These are phyloP conservation scores for Macrocybe sp. DNA, from an alignment of 1,284 basidiomycete genomes.

Conservation along the genomic window DNA sequence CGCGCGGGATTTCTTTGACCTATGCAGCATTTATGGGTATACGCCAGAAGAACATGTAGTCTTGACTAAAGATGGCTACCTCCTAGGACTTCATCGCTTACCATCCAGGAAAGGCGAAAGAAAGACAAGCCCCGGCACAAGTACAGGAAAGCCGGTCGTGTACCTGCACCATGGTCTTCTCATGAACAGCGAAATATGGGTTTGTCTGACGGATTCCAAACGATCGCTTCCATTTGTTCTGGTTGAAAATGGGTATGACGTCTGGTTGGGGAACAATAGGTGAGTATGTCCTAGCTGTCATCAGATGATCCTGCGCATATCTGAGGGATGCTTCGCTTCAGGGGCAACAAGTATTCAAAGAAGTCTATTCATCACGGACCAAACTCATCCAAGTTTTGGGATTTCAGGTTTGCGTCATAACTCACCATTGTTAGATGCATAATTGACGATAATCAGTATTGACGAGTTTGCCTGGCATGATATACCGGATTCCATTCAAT, in stretches of 20 bases:
- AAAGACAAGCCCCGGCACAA: conserved; percentile 42
- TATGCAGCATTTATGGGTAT: conserved; percentile 67
- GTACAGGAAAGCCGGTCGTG: conserved; percentile 69
- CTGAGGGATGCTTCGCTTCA: conserved; percentile 31
- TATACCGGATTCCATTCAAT: conserved; percentile 76
- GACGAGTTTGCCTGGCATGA: conserved; percentile 84
- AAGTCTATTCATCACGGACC: conserved; percentile 69
- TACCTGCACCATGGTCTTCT: conserved; percentile 80
- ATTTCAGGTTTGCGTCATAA: conserved; percentile 41
- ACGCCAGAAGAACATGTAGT: conserved; percentile 75
- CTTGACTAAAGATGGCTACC: conserved; percentile 76
- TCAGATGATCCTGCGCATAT: neutral
- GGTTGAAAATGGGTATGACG: conserved; percentile 74
- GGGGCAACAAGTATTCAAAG: conserved; percentile 83
- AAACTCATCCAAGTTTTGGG: conserved; percentile 68
- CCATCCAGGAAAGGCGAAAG: conserved; percentile 51
- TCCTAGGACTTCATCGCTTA: conserved; percentile 70
- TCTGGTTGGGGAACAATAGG: conserved; percentile 68
- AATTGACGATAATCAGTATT: conserved; percentile 36
- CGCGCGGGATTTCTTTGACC: conserved; percentile 67
- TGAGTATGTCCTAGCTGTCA: conserved; percentile 15
- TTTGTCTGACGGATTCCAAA: conserved; percentile 64
- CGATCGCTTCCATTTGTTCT: conserved; percentile 71
- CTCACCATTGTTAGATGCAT: neutral
- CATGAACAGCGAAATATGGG: conserved; percentile 83